Base-by-base conservation (phyloP, 2,329 filamentous ascomycete species). In the Cryphonectria naterciae region DNA sequence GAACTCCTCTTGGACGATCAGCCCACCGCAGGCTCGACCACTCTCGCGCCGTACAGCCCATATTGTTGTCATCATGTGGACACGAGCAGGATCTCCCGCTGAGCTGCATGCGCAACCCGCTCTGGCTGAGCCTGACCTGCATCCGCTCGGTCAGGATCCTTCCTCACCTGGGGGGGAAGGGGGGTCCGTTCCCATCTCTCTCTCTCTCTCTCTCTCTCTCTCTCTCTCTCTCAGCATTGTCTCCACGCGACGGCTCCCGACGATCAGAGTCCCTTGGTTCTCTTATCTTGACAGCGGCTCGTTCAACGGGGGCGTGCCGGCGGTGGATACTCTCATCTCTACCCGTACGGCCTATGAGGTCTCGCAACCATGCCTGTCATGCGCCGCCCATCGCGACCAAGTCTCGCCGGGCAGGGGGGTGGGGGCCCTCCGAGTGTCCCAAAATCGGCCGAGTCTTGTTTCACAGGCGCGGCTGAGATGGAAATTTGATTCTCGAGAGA, bases 321-420 rank as follows among this genome's bases (percentile, higher is more conserved):
- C 68, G 68, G 56, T 67, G 70, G 64, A 43, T 63, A 60, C 56
- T 41, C 35, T 66, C 71, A 64, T 54, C 70, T 68, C 49, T 67
- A 28, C 54, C 43, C 28, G 39, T 41, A 43, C 58, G 39, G 68
- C 71, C 71, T 72, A 72, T 72, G 61, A 68, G 71, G 62, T 68
- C 43, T 49, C 65, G 60, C 41, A 52, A 52, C 54, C 41, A 49
- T 28, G 68, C 71, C 62, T 67, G 67, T 70, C 61, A 68, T 58
- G 60, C 32, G 61, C 63, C 43, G 43, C 19, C 46, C 25, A 35
- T 37, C 7, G 32, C 32, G 41, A 58, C 46, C 2, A 58, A 43
- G 54, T 11, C 56, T 58, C 43, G 28, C 28, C 25, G n/a, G 35
- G 35, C 65, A 68, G 66, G 71, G 68, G 67, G 70, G 58, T 39